phyloP scores from a whole-genome alignment of 371 early-diverging fungal genomes.

The Basidiobolus meristosporus region DNA sequence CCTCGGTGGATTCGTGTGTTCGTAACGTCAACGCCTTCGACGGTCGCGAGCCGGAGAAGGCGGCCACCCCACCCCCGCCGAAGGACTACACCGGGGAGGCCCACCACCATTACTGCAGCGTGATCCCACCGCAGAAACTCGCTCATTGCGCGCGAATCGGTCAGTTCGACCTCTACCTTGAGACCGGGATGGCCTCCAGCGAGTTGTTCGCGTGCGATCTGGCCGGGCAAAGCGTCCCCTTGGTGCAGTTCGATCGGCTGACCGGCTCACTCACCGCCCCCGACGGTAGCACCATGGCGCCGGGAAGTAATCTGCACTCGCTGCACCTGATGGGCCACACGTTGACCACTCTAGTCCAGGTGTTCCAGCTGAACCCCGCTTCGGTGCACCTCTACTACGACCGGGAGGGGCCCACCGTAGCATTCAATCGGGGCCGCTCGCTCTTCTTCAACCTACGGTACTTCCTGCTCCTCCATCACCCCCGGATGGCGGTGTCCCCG shows the following conservation, averaged over 20 bases:
- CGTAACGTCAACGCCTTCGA: background rate
- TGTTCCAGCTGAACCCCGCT: slow-evolving; percentile 33
- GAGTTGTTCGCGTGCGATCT: background rate
- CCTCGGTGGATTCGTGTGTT: background rate
- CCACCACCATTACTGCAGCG: slow-evolving; percentile 21
- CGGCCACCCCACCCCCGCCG: background rate
- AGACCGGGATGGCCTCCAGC: background rate
- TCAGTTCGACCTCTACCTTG: background rate
- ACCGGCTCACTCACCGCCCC: no score
- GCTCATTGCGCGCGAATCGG: slow-evolving; percentile 15
- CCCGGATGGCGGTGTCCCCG: background rate
- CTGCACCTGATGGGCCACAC: slow-evolving; percentile 29
- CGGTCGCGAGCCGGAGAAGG: background rate
- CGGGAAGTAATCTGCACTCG: slow-evolving; percentile 7
- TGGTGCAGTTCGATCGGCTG: no score
- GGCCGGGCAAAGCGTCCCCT: no score
- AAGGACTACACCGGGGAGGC: no score
- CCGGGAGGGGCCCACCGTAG: slow-evolving; percentile 39
- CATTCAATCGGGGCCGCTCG: slow-evolving; percentile 58
- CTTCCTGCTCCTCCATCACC: slow-evolving; percentile 40
- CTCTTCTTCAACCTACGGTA: slow-evolving; percentile 73
- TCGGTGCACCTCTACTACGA: slow-evolving; percentile 66
- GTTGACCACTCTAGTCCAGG: slow-evolving; percentile 24
- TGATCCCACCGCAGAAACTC: slow-evolving; percentile 21
- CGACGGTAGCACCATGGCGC: no score